Base-by-base conservation (phyloP, 257 asterid genomes). In the Solanum clarkiae region DNA sequence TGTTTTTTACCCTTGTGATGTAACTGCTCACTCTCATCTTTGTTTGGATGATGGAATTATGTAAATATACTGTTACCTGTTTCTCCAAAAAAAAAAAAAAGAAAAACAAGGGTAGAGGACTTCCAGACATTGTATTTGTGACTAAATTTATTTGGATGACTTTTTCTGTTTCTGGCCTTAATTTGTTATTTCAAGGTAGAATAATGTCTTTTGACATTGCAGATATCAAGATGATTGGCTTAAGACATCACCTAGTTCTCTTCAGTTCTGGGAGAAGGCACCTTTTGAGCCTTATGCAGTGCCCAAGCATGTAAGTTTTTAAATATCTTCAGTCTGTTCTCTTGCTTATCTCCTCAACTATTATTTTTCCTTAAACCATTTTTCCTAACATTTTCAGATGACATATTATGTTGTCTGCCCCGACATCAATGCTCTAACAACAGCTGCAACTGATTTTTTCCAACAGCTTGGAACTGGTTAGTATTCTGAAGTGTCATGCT, bases 211-310 rank as follows among this genome's bases (percentile, higher is more conserved):
- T 90, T 70, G 74, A 66, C 87, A 80, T 86, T 60, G 87, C 83
- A 97, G 98, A 93, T 97, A 97, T 92, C 98, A 97, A 93, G 98
- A 97, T 84, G 99, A 97, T 89, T 97, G 99, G 98, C 99, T 97
- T 57, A 97, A 97, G 90, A 92, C 96, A 72, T 93, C 99, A 15
- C 91, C 98, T 62, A 91, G 92, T 89, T 94, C 97, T 87, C 91
- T 97, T 62, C 95, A 94, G 84, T 77, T 93, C 85, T 97, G 99
- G 99, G 99, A 97, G 80, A 97, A 97, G 94, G 99, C 98, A 88
- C 99, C 98, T 81, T 91, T 97, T 84, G 99, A 97, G 91, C 99
- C 99, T 80, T 97, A 97, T 82, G 99, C 98, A 17, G 92, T 95
- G 63, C 94, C 92, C 63, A 97, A 97, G 90, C 92, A 97, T 88